Conservation (phyloP, 257 asterid genomes). For the Salvia rosmarinus region DNA sequence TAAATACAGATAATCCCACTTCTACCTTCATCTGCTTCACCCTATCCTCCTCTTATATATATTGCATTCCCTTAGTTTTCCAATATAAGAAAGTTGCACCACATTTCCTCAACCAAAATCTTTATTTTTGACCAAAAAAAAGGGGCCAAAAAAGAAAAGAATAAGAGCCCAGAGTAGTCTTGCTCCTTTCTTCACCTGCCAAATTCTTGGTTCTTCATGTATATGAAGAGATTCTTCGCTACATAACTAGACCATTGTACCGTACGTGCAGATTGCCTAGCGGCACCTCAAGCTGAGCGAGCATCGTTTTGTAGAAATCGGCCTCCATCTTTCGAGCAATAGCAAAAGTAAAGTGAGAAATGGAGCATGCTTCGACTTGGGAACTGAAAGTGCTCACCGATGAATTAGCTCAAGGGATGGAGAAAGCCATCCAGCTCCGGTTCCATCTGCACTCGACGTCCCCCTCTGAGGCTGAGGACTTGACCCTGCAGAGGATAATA, state of each 20-base stretch:
- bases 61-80: constrained; percentile 18
- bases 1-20: constrained; percentile 42
- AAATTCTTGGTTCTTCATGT: background rate
- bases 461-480: constrained; percentile 48
- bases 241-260: background rate
- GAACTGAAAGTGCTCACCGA: constrained; percentile 54
- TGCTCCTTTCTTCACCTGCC: background rate
- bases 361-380: constrained; percentile 54
- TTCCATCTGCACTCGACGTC: constrained; percentile 47
- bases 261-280: background rate
- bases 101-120: constrained; percentile 31
- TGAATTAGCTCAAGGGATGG: constrained; percentile 82
- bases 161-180: background rate
- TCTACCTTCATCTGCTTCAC: constrained; percentile 35
- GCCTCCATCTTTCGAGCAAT: background rate
- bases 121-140: background rate
- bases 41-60: constrained; percentile 17
- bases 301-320: background rate
- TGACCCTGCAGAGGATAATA: constrained; percentile 65
- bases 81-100: constrained; percentile 23
- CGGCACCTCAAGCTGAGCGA: background rate
- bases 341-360: constrained; percentile 19
- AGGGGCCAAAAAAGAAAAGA: background rate
- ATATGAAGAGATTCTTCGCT: constrained; percentile 17
- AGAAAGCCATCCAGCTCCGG: constrained; percentile 67